phyloP scores from a whole-genome alignment of 495 filamentous ascomycete species.

The Oidiodendron maius region DNA sequence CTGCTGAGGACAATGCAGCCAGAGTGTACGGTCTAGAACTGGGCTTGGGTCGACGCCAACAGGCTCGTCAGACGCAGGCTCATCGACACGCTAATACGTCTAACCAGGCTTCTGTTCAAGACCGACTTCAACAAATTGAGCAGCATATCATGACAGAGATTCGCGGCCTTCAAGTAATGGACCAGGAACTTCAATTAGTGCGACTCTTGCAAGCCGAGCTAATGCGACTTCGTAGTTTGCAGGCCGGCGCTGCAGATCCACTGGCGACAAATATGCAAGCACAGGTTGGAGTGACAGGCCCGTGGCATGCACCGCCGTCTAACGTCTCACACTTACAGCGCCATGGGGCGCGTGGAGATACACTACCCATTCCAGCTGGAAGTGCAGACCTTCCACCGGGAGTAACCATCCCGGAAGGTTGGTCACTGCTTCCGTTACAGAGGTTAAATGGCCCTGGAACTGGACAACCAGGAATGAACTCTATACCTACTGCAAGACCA shows the following conservation, averaged over 20 bases:
- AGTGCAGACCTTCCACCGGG: conserved; percentile 68
- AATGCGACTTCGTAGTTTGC: conserved; percentile 47
- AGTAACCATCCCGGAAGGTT: conserved; percentile 66
- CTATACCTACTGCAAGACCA: conserved; percentile 10
- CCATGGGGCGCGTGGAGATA: conserved; percentile 32
- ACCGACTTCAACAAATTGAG: conserved; percentile 57
- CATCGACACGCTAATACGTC: conserved; percentile 15
- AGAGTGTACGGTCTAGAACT: conserved; percentile 22
- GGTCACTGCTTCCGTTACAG: conserved; percentile 67
- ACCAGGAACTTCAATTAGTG: conserved; percentile 51
- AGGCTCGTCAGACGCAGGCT: conserved; percentile 10
- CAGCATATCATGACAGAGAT: conserved; percentile 63
- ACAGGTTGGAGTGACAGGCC: conserved; percentile 20
- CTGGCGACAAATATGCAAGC: conserved; percentile 27
- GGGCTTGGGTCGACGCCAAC: conserved; percentile 20
- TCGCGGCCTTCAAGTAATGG: conserved; percentile 41
- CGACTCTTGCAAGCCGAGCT: conserved; percentile 58
- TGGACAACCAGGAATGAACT: conserved; percentile 2
- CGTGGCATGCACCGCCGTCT: conserved; percentile 14
- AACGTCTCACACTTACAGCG: conserved; percentile 33
- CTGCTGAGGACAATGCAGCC: conserved; percentile 12
- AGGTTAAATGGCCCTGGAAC: conserved; percentile 37
- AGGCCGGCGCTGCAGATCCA: conserved; percentile 12
- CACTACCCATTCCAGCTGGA: conserved; percentile 51
- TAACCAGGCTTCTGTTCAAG: conserved; percentile 32